A percentile compares a stretch with the other conserved stretches of the same genome.
phyloP scores from a whole-genome alignment of 1,284 basidiomycete genomes.

The Marasmius sp. region DNA sequence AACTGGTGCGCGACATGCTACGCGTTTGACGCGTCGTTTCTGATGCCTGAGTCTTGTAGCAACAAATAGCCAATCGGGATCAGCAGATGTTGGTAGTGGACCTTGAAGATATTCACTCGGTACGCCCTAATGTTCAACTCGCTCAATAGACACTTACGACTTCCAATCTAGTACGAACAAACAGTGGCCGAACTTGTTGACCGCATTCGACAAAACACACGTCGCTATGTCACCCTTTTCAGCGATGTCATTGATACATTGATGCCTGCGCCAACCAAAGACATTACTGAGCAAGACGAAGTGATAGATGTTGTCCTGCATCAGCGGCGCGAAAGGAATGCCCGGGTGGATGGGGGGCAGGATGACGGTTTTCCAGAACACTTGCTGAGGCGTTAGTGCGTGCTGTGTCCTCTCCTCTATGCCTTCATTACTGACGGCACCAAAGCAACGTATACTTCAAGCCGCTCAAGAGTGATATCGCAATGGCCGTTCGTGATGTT shows the following conservation, averaged over 20 bases:
- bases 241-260: slow-evolving; percentile 88
- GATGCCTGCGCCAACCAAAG: slow-evolving; percentile 84
- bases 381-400: slow-evolving; percentile 92
- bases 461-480: slow-evolving; percentile 70
- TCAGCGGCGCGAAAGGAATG: slow-evolving; percentile 88
- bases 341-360: slow-evolving; percentile 66
- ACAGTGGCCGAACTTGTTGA: slow-evolving; percentile 66
- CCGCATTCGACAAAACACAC: slow-evolving; percentile 82
- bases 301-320: slow-evolving; percentile 95
- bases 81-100: slow-evolving; percentile 84
- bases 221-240: slow-evolving; percentile 90
- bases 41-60: slow-evolving; percentile 46
- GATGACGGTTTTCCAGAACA: slow-evolving; percentile 82
- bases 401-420: slow-evolving; percentile 19
- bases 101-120: slow-evolving; percentile 76
- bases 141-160: slow-evolving; percentile 4
- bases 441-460: slow-evolving; percentile 91
- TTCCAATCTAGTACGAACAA: slow-evolving; percentile 56
- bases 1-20: slow-evolving; percentile 63
- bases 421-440: slow-evolving; percentile 18
- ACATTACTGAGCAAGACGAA: slow-evolving; percentile 87
- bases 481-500: slow-evolving; percentile 91
- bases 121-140: slow-evolving; percentile 29
- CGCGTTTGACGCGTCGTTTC: slow-evolving; percentile 28
- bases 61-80: slow-evolving; percentile 91